Conservation (phyloP, 2,329 filamentous ascomycete genomes). For the Hypomyces perniciosus region DNA sequence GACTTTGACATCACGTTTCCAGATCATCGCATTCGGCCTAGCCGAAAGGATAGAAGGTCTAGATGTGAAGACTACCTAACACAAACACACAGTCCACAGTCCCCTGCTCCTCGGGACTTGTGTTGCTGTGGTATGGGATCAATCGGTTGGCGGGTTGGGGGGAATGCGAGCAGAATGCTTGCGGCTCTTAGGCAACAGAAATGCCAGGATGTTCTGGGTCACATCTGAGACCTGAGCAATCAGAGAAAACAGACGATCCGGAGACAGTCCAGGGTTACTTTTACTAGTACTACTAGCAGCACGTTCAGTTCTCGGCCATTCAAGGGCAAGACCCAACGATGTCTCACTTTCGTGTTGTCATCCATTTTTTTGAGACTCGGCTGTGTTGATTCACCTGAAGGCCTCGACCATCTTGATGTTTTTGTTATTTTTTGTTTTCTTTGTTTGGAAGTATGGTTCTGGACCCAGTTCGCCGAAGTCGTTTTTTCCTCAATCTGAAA, state of each 20-base stretch:
- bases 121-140: not conserved
- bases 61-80: not conserved
- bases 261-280: not conserved
- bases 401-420: constrained; percentile 5
- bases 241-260: constrained; percentile 5
- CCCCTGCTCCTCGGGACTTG: no score
- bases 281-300: not conserved
- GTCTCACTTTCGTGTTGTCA: not conserved
- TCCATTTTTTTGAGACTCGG: not conserved
- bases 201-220: not conserved
- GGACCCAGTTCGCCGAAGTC: no score
- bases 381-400: not conserved
- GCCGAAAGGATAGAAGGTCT: not conserved
- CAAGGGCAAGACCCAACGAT: not conserved
- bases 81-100: not conserved
- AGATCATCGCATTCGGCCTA: constrained; percentile 8
- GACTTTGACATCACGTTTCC: constrained; percentile 4
- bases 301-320: constrained; percentile 7
- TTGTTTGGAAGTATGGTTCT: no score
- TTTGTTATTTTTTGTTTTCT: no score
- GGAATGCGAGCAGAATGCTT: constrained; percentile 8
- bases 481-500: no score
- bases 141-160: not conserved
- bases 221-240: constrained; percentile 6
- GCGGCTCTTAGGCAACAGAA: not conserved